Base-by-base conservation (phyloP, 306 rosid species). In the Abrus pulchellus region DNA sequence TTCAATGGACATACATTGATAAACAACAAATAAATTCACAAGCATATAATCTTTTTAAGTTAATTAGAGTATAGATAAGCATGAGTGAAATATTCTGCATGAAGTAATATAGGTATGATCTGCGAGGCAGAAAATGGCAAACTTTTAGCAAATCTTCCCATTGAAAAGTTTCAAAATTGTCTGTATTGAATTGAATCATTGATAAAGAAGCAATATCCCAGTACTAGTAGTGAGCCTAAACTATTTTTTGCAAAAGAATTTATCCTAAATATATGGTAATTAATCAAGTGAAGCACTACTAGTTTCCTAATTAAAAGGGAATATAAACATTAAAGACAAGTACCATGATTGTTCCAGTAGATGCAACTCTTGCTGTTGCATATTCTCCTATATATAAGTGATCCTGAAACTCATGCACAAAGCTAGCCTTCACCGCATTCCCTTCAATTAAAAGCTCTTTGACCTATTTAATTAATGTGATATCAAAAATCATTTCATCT, bases 311-410 rank as follows among this genome's bases (percentile, higher is more conserved):
- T 68, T 36, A 48, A 75, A 60, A 14, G 68, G 74, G 4, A 2
- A 70, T 52, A 57, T 52, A 10, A 67, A 65, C 45, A 78, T 54
- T 43, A 69, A 52, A 81, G n/a, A 80, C 43, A 85, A 71, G 30
- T 85, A 93, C 97, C 97, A 93, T 93, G 80, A 93, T 91, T 60
- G 96, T 93, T 83, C 94, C 94, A 7, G 92, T 92, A 52, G 96
- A 93, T 71, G 97, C 96, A 70, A 94, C 96, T 86, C 97, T 86
- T 13, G 97, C 97, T 6, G 97, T 92, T 13, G 97, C 97, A 87
- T 90, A 89, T 81, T 92, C 97, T 62, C 97, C 97, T 90, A 87
- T 84, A 80, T 5, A 65, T 34, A 75, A 36, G n/a, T 67, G 65
- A 75, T 54, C 60, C 41, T 40, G 0, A 53, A 71, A 20, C 43